These are phyloP conservation scores for Dillenia turbinata DNA, from an alignment of 164 flowering plant species.

Conservation along the genomic window DNA sequence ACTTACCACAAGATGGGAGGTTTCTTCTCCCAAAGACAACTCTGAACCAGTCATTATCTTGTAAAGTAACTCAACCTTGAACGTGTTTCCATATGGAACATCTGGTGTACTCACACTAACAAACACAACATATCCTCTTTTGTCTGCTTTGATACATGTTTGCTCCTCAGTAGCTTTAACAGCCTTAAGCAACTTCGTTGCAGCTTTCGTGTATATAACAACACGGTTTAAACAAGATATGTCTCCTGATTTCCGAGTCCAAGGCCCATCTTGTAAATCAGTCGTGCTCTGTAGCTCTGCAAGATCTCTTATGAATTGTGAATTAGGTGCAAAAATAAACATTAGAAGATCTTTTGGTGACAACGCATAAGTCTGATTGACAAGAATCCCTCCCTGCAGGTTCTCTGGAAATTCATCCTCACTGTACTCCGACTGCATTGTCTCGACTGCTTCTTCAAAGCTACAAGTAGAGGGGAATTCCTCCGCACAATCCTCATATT, in stretches of 20 bases:
- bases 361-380: conserved; percentile 46
- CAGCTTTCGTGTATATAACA: conserved; percentile 58
- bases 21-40: conserved; percentile 52
- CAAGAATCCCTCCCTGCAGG: conserved; percentile 59
- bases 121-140: conserved; percentile 47
- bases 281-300: conserved; percentile 56
- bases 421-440: conserved; percentile 31
- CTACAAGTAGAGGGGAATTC: conserved; percentile 24
- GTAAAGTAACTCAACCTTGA: conserved; percentile 64
- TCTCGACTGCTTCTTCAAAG: conserved; percentile 59
- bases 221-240: conserved; percentile 38
- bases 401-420: conserved; percentile 55
- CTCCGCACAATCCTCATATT: conserved; percentile 37
- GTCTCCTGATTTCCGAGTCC: conserved; percentile 54
- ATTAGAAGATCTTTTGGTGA: conserved; percentile 43
- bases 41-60: conserved; percentile 54
- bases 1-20: conserved; percentile 54
- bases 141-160: conserved; percentile 53
- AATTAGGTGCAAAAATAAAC: conserved; percentile 57
- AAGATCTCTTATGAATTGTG: conserved; percentile 56
- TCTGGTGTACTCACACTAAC: conserved; percentile 66
- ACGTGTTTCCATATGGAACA: conserved; percentile 72
- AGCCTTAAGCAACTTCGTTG: conserved; percentile 70
- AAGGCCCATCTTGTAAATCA: conserved; percentile 61
- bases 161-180: conserved; percentile 73